phyloP scores from a whole-genome alignment of 345 rosid genomes.

The Odontarrhena argentea region DNA sequence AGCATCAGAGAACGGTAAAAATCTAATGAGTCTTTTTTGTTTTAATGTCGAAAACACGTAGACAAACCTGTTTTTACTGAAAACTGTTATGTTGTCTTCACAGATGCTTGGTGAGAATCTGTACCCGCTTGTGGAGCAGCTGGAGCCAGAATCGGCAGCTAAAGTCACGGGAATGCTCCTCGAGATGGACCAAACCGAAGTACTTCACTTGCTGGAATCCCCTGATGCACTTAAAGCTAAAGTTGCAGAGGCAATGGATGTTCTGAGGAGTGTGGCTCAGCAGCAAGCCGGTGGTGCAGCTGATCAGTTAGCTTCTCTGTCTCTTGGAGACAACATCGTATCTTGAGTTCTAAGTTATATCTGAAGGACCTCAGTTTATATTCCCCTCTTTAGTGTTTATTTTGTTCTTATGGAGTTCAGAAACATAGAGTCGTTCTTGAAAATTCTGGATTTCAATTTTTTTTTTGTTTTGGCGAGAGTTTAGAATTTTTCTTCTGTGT shows the following conservation, averaged over 20 bases:
- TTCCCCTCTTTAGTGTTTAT: slow-evolving; percentile 12
- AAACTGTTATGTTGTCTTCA: not conserved
- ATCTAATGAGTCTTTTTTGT: slow-evolving; percentile 7
- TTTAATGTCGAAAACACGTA: not conserved
- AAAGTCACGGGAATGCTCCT: slow-evolving; percentile 68
- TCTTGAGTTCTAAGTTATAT: slow-evolving; percentile 39
- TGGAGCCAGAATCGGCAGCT: slow-evolving; percentile 52
- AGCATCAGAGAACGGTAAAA: slow-evolving; percentile 85
- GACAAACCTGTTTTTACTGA: not conserved
- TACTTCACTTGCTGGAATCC: slow-evolving; percentile 63
- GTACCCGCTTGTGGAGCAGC: slow-evolving; percentile 65
- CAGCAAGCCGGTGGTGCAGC: slow-evolving; percentile 54
- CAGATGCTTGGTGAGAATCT: slow-evolving; percentile 67
- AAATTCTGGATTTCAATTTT: slow-evolving; percentile 36
- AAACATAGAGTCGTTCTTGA: slow-evolving; percentile 36
- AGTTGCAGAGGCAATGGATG: slow-evolving; percentile 63
- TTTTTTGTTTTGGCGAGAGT: slow-evolving; percentile 25
- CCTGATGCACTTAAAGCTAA: slow-evolving; percentile 61
- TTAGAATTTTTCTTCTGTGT: slow-evolving; percentile 11
- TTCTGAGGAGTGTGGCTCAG: slow-evolving; percentile 52
- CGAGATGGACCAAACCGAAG: slow-evolving; percentile 68
- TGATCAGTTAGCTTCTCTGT: slow-evolving; percentile 62
- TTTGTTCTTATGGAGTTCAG: slow-evolving; percentile 8
- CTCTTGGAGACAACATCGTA: slow-evolving; percentile 55
- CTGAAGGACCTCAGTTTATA: slow-evolving; percentile 32